Conservation (phyloP, 371 early-diverging fungal species). For the Mortierella sp. region DNA sequence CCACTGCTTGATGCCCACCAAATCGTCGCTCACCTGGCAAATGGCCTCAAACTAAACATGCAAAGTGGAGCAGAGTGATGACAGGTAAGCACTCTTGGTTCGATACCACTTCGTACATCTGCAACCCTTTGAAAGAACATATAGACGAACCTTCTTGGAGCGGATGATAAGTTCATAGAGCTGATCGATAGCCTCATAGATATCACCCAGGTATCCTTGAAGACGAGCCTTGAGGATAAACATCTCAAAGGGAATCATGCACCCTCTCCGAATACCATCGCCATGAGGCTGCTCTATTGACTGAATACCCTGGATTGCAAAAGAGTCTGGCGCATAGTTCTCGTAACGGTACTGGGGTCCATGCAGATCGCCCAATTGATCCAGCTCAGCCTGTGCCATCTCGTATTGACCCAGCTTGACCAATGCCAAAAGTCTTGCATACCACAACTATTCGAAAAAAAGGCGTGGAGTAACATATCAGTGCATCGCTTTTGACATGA, state of each 20-base stretch:
- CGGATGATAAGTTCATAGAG: slow-evolving; percentile 65
- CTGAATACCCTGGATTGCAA: slow-evolving; percentile 22
- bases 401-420: slow-evolving; percentile 68
- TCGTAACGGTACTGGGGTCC: slow-evolving; percentile 64
- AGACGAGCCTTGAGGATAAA: slow-evolving; percentile 66
- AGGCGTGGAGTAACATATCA: neutral
- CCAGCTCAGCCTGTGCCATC: slow-evolving; percentile 73
- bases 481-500: neutral
- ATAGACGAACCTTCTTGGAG: slow-evolving; percentile 65
- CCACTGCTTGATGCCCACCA: slow-evolving; percentile 60
- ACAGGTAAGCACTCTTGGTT: neutral
- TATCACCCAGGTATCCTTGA: slow-evolving; percentile 66
- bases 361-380: slow-evolving; percentile 68
- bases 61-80: neutral
- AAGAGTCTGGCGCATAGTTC: slow-evolving; percentile 52
- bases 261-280: slow-evolving; percentile 31
- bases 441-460: slow-evolving; percentile 63
- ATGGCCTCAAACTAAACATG: slow-evolving; percentile 42
- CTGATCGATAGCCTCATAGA: slow-evolving; percentile 64
- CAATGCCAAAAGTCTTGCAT: slow-evolving; percentile 67
- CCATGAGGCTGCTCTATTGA: slow-evolving; percentile 19
- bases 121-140: neutral
- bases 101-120: neutral
- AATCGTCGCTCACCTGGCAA: slow-evolving; percentile 32
- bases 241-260: slow-evolving; percentile 71